These are phyloP conservation scores for Chamaecrista fasciculata DNA, from an alignment of 306 rosid species.

Conservation along the genomic window DNA sequence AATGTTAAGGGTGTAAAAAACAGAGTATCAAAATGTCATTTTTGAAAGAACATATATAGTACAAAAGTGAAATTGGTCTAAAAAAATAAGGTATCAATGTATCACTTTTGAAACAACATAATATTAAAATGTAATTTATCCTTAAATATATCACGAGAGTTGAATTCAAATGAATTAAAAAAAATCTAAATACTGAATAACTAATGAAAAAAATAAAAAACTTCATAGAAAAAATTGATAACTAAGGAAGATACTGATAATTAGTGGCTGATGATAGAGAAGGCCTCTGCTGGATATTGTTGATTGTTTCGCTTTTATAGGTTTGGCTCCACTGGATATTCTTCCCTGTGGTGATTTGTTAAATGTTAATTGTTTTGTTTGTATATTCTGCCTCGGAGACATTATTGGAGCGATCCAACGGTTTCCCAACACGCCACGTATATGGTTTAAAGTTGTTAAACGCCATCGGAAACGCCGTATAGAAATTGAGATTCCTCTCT, in stretches of 20 bases:
- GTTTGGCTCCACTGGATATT: not conserved
- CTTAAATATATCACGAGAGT: too few species aligned
- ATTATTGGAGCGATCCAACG: slow-evolving; percentile 38
- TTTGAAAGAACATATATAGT: too few species aligned
- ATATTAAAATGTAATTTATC: too few species aligned
- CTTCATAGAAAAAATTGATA: too few species aligned
- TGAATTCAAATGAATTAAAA: too few species aligned
- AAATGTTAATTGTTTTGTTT: not conserved
- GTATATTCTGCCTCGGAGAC: not conserved
- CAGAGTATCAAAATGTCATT: too few species aligned
- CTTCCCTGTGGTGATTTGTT: slow-evolving; percentile 19
- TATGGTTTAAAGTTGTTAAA: slow-evolving; percentile 21
- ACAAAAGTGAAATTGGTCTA: too few species aligned
- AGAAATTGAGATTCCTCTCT: not conserved
- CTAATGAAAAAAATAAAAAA: too few species aligned
- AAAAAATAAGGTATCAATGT: too few species aligned
- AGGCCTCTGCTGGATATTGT: not conserved
- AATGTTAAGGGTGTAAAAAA: too few species aligned
- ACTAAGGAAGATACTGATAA: not conserved
- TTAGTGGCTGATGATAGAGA: not conserved
- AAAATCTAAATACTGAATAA: too few species aligned
- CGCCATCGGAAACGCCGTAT: slow-evolving; percentile 19
- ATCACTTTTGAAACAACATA: too few species aligned
- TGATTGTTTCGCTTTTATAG: not conserved
- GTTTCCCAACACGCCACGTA: not conserved